A percentile compares a stretch with the other conserved stretches of the same genome.
Evolutionary conservation across 1,139 yeast genomes (phyloP).

Genomic region (Pneumocystis canis): DNA sequence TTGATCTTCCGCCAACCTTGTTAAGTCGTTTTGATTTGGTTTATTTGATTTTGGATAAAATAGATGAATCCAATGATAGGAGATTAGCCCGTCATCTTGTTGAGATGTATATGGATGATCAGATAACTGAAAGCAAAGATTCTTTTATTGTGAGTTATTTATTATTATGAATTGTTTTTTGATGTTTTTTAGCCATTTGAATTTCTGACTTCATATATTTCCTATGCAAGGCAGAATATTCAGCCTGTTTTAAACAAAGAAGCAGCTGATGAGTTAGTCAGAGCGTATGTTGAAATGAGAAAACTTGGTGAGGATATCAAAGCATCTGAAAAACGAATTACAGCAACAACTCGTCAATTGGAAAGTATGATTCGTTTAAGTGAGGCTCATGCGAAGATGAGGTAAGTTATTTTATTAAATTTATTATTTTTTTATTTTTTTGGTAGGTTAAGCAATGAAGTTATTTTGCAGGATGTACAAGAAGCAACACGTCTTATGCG

Average conservation of each 20-base stretch:
- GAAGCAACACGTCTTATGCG: constrained; percentile 89
- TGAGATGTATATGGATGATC: constrained; percentile 79
- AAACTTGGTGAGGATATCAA: constrained; percentile 85
- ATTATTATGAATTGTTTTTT: not conserved
- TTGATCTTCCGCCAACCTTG: constrained; percentile 91
- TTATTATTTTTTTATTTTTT: not conserved
- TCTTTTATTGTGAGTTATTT: constrained; percentile 33
- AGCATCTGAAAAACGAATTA: constrained; percentile 74
- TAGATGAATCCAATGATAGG: constrained; percentile 72
- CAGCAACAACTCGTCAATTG: constrained; percentile 94
- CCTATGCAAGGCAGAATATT: constrained; percentile 72
- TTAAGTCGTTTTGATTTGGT: constrained; percentile 90
- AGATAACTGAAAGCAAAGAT: constrained; percentile 53
- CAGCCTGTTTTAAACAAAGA: constrained; percentile 64
- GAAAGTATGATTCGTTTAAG: constrained; percentile 89
- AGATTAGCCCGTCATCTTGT: constrained; percentile 83
- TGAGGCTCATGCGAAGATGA: constrained; percentile 97
- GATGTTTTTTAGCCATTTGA: constrained; percentile 43
- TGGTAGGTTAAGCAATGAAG: constrained; percentile 39
- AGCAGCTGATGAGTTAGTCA: constrained; percentile 78
- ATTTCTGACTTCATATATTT: constrained; percentile 72
- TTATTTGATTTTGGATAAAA: constrained; percentile 79
- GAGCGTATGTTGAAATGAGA: constrained; percentile 84
- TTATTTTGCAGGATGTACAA: constrained; percentile 67
- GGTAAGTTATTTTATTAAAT: constrained; percentile 22